Percentiles rank a stretch among this genome's conserved stretches.
phyloP scores from a whole-genome alignment of 2,329 filamentous ascomycete genomes.

The Exophiala alcalophila region DNA sequence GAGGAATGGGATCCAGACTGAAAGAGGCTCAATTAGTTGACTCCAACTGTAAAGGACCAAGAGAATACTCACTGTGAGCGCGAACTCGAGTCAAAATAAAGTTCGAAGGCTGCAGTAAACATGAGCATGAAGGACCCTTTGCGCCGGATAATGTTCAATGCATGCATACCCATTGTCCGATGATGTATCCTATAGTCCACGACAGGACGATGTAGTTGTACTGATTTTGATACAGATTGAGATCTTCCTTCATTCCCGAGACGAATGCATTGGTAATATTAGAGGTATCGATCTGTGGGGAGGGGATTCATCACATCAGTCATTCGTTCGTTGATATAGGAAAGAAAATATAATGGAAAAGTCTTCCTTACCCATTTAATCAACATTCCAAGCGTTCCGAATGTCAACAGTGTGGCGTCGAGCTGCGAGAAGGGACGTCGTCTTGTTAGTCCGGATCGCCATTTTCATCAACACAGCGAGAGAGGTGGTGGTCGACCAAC shows the following conservation, averaged over 20 bases:
- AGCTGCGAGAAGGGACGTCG: slow-evolving; percentile 5
- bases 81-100: slow-evolving; percentile 24
- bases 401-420: slow-evolving; percentile 18
- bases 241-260: slow-evolving; percentile 53
- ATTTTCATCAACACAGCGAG: neutral
- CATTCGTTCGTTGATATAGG: neutral
- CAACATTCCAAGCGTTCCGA: slow-evolving; percentile 23
- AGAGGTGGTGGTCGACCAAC: slow-evolving; percentile 3
- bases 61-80: slow-evolving; percentile 35
- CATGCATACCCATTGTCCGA: slow-evolving; percentile 52
- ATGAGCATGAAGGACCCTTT: neutral
- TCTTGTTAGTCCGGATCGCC: slow-evolving; percentile 2
- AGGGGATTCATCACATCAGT: neutral
- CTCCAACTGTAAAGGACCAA: slow-evolving; percentile 38
- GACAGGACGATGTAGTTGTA: slow-evolving; percentile 43
- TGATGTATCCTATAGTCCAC: slow-evolving; percentile 21
- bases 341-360: neutral
- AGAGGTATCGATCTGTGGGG: slow-evolving; percentile 20
- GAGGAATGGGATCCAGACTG: slow-evolving; percentile 31
- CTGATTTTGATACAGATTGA: slow-evolving; percentile 52
- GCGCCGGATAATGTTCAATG: slow-evolving; percentile 33
- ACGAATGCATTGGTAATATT: slow-evolving; percentile 46
- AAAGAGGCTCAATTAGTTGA: slow-evolving; percentile 44
- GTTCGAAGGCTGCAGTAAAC: slow-evolving; percentile 18
- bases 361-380: slow-evolving; percentile 18